These are phyloP conservation scores for Cryomyces minteri DNA, from an alignment of 495 filamentous ascomycete species.

Conservation along the genomic window DNA sequence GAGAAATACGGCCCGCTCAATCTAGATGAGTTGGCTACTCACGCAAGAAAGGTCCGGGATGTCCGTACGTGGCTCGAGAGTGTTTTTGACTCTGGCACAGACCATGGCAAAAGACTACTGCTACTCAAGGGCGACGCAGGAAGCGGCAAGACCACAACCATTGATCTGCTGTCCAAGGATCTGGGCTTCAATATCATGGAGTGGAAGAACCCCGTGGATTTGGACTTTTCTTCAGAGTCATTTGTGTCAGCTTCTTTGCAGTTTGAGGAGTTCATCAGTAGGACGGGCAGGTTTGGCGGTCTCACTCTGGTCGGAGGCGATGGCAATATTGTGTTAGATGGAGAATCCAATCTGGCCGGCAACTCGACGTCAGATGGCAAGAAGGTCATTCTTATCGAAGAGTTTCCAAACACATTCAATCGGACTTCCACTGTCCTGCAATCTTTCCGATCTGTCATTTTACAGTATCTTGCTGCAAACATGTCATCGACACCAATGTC, in stretches of 20 bases:
- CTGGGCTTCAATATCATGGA: slow-evolving; percentile 61
- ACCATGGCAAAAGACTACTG: slow-evolving; percentile 43
- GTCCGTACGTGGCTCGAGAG: slow-evolving; percentile 65
- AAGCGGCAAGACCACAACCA: slow-evolving; percentile 76
- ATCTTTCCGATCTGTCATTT: slow-evolving; percentile 56
- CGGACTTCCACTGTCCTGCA: slow-evolving; percentile 45
- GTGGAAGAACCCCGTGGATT: slow-evolving; percentile 68
- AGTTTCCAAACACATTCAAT: slow-evolving; percentile 74
- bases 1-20: slow-evolving; percentile 58
- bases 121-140: slow-evolving; percentile 85
- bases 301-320: slow-evolving; percentile 20
- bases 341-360: neutral
- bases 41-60: slow-evolving; percentile 83
- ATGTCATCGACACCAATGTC: slow-evolving; percentile 24
- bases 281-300: slow-evolving; percentile 59
- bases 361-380: slow-evolving; percentile 18
- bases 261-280: slow-evolving; percentile 79
- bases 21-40: slow-evolving; percentile 72
- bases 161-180: slow-evolving; percentile 53
- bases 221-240: slow-evolving; percentile 34
- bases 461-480: slow-evolving; percentile 51
- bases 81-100: slow-evolving; percentile 28
- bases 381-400: slow-evolving; percentile 71
- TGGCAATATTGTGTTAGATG: neutral
- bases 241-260: slow-evolving; percentile 48